A percentile compares a stretch with the other conserved stretches of the same genome.
Conservation (phyloP, 306 rosid genomes). For the Cucurbita moschata region DNA sequence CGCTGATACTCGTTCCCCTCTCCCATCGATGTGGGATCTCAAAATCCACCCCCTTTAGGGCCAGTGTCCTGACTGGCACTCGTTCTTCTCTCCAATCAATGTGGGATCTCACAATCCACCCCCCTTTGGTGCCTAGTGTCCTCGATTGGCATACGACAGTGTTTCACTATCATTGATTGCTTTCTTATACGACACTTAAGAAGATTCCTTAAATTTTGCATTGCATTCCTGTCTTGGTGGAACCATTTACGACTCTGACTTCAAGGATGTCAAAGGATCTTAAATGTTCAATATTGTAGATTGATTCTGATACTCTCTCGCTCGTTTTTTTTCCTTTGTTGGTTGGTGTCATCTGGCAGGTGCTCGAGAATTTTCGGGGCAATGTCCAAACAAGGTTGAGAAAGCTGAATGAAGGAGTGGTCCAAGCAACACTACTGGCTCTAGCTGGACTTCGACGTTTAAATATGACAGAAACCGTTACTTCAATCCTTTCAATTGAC, state of each 20-base stretch:
- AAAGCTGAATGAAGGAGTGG: slow-evolving; percentile 76
- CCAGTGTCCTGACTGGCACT: no score
- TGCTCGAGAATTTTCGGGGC: slow-evolving; percentile 86
- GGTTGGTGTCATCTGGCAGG: slow-evolving; percentile 32
- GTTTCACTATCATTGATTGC: not conserved
- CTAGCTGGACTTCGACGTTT: slow-evolving; percentile 88
- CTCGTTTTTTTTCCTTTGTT: not conserved
- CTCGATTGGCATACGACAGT: no score
- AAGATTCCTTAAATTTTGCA: not conserved
- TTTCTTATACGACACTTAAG: not conserved
- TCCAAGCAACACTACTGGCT: slow-evolving; percentile 90
- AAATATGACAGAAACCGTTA: slow-evolving; percentile 41
- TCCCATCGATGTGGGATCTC: no score
- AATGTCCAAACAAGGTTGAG: slow-evolving; percentile 81
- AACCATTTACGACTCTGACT: not conserved
- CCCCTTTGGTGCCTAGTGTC: no score
- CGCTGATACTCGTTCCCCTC: no score
- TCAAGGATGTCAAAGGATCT: not conserved
- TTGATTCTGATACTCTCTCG: not conserved
- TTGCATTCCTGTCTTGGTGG: not conserved
- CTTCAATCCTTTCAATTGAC: slow-evolving; percentile 33
- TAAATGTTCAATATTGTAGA: not conserved
- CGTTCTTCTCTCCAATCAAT: no score
- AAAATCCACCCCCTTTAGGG: no score
- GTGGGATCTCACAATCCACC: no score